Evolutionary conservation across 2,329 filamentous ascomycete species (phyloP).

Genomic region (Cryphonectria naterciae): DNA sequence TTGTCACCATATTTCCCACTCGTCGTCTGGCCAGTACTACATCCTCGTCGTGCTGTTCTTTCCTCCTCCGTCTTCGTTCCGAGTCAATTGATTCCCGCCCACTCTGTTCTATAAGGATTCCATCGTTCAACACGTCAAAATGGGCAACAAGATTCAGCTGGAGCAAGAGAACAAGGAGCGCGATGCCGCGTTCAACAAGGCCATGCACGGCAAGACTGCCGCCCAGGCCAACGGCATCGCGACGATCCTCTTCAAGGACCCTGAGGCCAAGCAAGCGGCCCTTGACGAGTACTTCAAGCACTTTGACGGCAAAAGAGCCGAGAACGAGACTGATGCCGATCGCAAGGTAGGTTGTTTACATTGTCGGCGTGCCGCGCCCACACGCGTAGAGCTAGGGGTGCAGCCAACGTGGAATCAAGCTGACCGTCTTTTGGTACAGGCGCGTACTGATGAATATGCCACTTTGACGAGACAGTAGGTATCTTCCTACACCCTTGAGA

Average conservation of each 20-base stretch:
- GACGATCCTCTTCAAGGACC: constrained; percentile 86
- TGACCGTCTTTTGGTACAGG: constrained; percentile 49
- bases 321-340: constrained; percentile 79
- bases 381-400: neutral
- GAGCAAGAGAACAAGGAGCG: constrained; percentile 82
- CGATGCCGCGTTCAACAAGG: constrained; percentile 90
- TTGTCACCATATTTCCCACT: constrained; percentile 25
- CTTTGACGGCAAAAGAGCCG: constrained; percentile 75
- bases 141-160: constrained; percentile 47
- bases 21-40: neutral
- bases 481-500: neutral
- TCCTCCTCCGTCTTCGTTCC: neutral
- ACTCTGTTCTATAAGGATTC: neutral
- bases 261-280: constrained; percentile 57
- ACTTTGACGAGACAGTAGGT: constrained; percentile 89
- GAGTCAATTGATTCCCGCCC: constrained; percentile 17
- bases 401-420: constrained; percentile 2
- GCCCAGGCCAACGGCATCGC: constrained; percentile 71
- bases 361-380: constrained; percentile 16
- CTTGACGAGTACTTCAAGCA: constrained; percentile 87
- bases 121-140: constrained; percentile 26
- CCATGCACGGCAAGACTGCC: constrained; percentile 76
- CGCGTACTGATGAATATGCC: constrained; percentile 85
- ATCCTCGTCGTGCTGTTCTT: constrained; percentile 5
- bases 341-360: constrained; percentile 66